Evolutionary conservation across 768 basidiomycete genomes (phyloP), one percentile per base, ranked within the genome.

Genomic region (Kwoniella sp.): DNA sequence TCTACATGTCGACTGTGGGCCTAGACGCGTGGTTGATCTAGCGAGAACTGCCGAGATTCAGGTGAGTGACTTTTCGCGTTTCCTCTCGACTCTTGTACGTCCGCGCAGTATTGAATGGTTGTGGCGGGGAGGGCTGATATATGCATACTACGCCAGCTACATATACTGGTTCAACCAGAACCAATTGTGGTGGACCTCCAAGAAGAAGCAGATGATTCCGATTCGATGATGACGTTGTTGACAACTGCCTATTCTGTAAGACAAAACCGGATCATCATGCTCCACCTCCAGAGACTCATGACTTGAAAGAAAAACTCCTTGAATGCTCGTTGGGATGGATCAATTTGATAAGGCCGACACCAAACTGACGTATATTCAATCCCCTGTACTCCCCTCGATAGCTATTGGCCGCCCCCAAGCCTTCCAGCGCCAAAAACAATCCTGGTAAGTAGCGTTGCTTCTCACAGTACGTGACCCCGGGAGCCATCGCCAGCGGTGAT

Each of bases 1-100:
- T 29, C 54, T 74, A 20, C 72, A 73, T 62, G 65, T 59, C 2
- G 51, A 66, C 8, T 23, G 55, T 29, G 55, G 60, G 11, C 2
- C 41, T 4, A 59, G 34, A 23, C 29, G 55, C 34, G 28, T 25
- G 15, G 57, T 60, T 9, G 51, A 59, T 25, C 20, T 59, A n/a
- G 13, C 38, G 13, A 55, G 7, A 5, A 20, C 55, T 17, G 22
- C 54, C 8, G 22, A 58, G n/a, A 28, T 59, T n/a, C 17, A 57
- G 54, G 66, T 48, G 47, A 65, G 66, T 31, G 23, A 23, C 31
- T n/a, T 51, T 12, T 2, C 25, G 17, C n/a, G n/a, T n/a, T n/a
- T n/a, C n/a, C n/a, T n/a, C n/a, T n/a, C n/a, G n/a, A n/a, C n/a
- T n/a, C n/a, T n/a, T n/a, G n/a, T n/a, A n/a, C n/a, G n/a, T n/a